A percentile compares a stretch with the other conserved stretches of the same genome.
phyloP scores from a whole-genome alignment of 441 rosid genomes.

The Bocquillonia castaneifolia region DNA sequence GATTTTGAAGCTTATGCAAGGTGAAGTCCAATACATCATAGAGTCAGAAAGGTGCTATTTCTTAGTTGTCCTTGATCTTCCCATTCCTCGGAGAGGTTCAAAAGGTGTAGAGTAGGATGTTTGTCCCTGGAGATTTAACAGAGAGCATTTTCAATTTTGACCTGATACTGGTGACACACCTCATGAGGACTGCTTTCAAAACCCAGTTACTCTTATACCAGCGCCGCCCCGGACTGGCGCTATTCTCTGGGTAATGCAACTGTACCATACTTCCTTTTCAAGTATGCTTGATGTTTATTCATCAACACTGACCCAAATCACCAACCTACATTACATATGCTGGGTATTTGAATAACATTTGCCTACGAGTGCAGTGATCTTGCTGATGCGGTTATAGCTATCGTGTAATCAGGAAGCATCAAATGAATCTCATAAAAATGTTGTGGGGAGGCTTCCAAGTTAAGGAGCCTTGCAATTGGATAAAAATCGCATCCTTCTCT shows the following conservation, averaged over 20 bases:
- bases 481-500: conserved; percentile 4
- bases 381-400: conserved; percentile 8
- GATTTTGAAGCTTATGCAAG: conserved; percentile 80
- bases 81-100: conserved; percentile 37
- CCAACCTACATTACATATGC: conserved; percentile 4
- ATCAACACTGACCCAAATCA: neutral
- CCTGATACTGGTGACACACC: conserved; percentile 10
- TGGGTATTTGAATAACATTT: conserved; percentile 6
- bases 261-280: neutral
- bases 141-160: conserved; percentile 22
- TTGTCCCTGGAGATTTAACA: neutral
- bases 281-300: conserved; percentile 4
- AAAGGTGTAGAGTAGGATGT: conserved; percentile 31
- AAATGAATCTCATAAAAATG: conserved; percentile 5
- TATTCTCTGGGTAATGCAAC: conserved; percentile 10
- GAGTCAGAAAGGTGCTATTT: conserved; percentile 75
- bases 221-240: conserved; percentile 13
- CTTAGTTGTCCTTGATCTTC: conserved; percentile 64
- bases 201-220: conserved; percentile 16
- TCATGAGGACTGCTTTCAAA: conserved; percentile 8
- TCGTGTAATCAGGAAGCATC: conserved; percentile 2
- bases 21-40: conserved; percentile 86
- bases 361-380: neutral
- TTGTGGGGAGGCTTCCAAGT: conserved; percentile 12
- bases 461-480: neutral